Evolutionary conservation across 345 rosid species (phyloP).

Genomic region (Lepidium didymum): DNA sequence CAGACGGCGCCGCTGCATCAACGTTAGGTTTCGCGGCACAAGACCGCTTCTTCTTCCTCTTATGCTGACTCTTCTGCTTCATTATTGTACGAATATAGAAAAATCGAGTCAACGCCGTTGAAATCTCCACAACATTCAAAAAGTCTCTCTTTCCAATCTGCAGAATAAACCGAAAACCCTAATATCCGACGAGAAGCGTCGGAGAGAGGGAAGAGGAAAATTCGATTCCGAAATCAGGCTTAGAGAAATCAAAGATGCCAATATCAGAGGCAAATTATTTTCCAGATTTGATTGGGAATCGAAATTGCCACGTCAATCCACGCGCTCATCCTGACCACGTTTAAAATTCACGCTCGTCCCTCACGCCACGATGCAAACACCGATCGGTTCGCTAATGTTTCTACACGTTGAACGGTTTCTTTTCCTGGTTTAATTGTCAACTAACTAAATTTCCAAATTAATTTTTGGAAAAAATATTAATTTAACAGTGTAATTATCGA

Average conservation of each 20-base stretch:
- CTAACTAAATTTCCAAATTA: background rate
- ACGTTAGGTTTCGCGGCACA: conserved; percentile 14
- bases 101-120: background rate
- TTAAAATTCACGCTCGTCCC: background rate
- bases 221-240: background rate
- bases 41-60: conserved; percentile 41
- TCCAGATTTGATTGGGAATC: conserved; percentile 23
- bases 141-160: background rate
- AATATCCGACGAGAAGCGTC: conserved; percentile 20
- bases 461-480: no score
- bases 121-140: background rate
- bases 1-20: conserved; percentile 16
- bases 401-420: background rate
- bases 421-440: background rate
- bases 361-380: background rate
- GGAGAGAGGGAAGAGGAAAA: conserved; percentile 15
- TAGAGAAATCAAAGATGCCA: background rate
- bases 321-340: conserved; percentile 12
- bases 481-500: no score
- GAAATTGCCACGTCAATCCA: conserved; percentile 9
- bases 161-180: background rate
- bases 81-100: background rate
- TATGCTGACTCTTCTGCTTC: conserved; percentile 39
- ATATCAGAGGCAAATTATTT: background rate
- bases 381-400: background rate